phyloP scores from a whole-genome alignment of 345 rosid genomes.

The Eucalyptus lansdowneana region DNA sequence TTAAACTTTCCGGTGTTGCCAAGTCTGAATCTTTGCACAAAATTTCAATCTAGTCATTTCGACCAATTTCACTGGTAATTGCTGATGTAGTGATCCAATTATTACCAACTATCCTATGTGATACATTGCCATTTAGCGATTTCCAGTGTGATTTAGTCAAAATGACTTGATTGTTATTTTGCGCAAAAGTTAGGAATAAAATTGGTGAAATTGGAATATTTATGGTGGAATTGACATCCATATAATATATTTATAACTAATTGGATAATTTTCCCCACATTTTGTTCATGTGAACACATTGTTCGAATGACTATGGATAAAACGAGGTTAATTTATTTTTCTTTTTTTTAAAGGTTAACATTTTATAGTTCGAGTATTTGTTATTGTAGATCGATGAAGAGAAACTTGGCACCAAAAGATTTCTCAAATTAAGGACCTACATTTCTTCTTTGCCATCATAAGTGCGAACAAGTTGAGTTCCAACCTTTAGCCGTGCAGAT shows the following conservation, averaged over 20 bases:
- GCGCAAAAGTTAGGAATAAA: background rate
- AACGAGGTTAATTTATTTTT: too few relatives aligned
- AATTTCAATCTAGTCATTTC: background rate
- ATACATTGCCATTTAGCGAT: background rate
- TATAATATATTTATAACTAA: background rate
- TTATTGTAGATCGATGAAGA: background rate
- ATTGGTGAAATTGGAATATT: background rate
- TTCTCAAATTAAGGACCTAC: background rate
- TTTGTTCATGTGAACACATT: background rate
- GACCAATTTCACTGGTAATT: rapidly evolving
- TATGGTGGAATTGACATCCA: background rate
- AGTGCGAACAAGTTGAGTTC: background rate
- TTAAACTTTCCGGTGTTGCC: rapidly evolving
- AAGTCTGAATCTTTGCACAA: rapidly evolving
- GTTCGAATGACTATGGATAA: background rate
- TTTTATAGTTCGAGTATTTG: background rate
- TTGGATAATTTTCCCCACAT: background rate
- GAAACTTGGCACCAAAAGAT: background rate
- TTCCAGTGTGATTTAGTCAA: background rate
- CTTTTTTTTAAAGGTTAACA: too few relatives aligned
- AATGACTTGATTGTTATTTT: background rate
- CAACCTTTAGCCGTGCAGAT: background rate
- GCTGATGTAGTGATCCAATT: rapidly evolving
- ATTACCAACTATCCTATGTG: rapidly evolving
- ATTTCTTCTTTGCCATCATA: background rate